Conservation (phyloP, 1,284 basidiomycete species). For the Neonothopanus nambi region DNA sequence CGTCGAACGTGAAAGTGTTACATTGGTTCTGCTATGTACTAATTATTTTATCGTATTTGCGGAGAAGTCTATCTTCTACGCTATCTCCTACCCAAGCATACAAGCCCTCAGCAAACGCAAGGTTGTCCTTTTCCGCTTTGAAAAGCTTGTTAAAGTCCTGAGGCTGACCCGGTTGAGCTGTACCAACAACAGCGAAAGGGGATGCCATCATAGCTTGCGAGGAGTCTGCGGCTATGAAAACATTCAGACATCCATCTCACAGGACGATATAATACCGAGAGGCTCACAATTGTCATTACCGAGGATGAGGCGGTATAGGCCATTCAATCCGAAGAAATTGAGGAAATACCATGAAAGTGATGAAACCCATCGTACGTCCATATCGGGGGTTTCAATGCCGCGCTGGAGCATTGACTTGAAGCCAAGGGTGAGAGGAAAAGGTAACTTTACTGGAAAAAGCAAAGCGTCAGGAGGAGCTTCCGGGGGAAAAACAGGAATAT, state of each 20-base stretch:
- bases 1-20: no score
- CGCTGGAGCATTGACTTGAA: slow-evolving; percentile 99
- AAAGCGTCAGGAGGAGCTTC: slow-evolving; percentile 1
- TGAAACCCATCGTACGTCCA: slow-evolving; percentile 99
- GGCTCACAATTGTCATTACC: slow-evolving; percentile 87
- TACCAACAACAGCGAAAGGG: slow-evolving; percentile 68
- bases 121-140: slow-evolving; percentile 90
- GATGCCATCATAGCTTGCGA: slow-evolving; percentile 73
- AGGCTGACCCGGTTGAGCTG: slow-evolving; percentile 53
- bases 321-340: slow-evolving; percentile 97
- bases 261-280: slow-evolving; percentile 3
- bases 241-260: background rate
- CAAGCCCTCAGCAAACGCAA: slow-evolving; percentile 86
- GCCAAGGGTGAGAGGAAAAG: slow-evolving; percentile 94
- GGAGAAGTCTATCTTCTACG: slow-evolving; percentile 76
- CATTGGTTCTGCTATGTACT: no score
- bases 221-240: slow-evolving; percentile 69
- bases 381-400: slow-evolving; percentile 93
- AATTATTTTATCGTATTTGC: slow-evolving; percentile 64
- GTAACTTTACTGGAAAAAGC: slow-evolving; percentile 81
- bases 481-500: slow-evolving; percentile 7
- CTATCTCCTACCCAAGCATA: slow-evolving; percentile 83
- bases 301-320: slow-evolving; percentile 90
- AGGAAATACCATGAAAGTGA: slow-evolving; percentile 99
- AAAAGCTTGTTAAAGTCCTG: slow-evolving; percentile 91